Evolutionary conservation across 2,329 filamentous ascomycete genomes (phyloP), one percentile per base, ranked within the genome.

Genomic region (Septoria linicola): DNA sequence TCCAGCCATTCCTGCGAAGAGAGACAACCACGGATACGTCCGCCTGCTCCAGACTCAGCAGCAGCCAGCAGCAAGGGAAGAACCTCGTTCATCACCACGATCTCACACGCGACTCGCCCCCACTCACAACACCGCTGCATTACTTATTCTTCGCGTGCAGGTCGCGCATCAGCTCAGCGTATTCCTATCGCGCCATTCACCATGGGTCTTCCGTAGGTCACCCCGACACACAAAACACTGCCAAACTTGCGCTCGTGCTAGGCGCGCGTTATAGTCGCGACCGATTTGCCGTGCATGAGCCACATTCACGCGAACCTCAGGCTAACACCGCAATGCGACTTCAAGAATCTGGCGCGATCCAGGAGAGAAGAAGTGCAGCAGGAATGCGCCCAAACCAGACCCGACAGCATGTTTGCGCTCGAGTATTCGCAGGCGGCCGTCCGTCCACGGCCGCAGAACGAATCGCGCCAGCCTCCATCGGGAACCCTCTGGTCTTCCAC

Each of bases 311-410:
- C 39, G 43, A 44, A 46, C 32, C 36, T 14, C 3, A 47, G 32
- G 51, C 52, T 58, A 34, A 57, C 47, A 46, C 47, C 23, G 32
- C 14, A 31, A 7, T 35, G 30, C 32, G 25, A 19, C 40, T 17
- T 49, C 16, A 48, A 58, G 55, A 45, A 75, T 83, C 69, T 83
- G 75, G 72, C 74, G 74, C 66, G 76, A 79, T 63, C 78, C 78
- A 34, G 72, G 74, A 41, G 69, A 74, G 54, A 72, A 73, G 31
- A 55, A 55, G 53, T 57, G 53, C 49, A 57, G 53, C 48, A 66
- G 68, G 19, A 73, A 72, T 51, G 66, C 72, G 46, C 64, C 72
- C 56, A 82, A 81, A 65, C 67, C 65, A 56, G 80, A 83, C 62
- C 67, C 74, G 31, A 75, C 76, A 40, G 53, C 55, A 44, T 54